phyloP scores from a whole-genome alignment of 495 filamentous ascomycete genomes.

The Echria macrotheca region DNA sequence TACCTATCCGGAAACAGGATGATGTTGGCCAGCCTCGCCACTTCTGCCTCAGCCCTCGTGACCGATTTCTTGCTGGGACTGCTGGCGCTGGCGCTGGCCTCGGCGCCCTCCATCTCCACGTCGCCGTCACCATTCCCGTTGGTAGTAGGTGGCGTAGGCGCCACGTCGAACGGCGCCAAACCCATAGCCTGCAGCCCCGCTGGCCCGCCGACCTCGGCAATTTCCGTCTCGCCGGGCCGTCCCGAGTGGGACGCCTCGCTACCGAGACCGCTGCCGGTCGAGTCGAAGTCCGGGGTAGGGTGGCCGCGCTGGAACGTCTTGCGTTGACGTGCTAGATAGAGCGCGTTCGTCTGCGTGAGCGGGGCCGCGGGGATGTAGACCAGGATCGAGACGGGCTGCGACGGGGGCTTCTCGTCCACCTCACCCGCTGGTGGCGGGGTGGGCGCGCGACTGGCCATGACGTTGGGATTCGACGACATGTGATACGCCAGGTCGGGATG shows the following conservation, averaged over 20 bases:
- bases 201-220: constrained; percentile 41
- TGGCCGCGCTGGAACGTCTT: constrained; percentile 61
- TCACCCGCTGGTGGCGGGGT: constrained; percentile 22
- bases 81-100: not conserved
- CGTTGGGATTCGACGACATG: constrained; percentile 41
- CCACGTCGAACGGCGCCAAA: constrained; percentile 40
- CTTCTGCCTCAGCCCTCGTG: constrained; percentile 40
- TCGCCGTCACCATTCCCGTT: constrained; percentile 13
- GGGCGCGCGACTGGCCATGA: constrained; percentile 30
- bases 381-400: constrained; percentile 31
- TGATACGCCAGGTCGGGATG: constrained; percentile 67
- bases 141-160: constrained; percentile 20
- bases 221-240: constrained; percentile 40
- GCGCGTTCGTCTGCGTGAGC: constrained; percentile 69
- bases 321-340: constrained; percentile 72
- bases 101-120: constrained; percentile 19
- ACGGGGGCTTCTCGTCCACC: constrained; percentile 2
- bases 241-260: constrained; percentile 41
- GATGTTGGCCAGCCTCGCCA: constrained; percentile 44
- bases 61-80: constrained; percentile 11
- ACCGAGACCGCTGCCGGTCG: constrained; percentile 42
- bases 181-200: constrained; percentile 45
- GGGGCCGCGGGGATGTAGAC: constrained; percentile 84
- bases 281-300: constrained; percentile 66
- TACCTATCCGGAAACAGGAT: constrained; percentile 47